Evolutionary conservation across 345 rosid species (phyloP), one percentile per base, ranked within the genome.

Genomic region (Nasturtium officinale): DNA sequence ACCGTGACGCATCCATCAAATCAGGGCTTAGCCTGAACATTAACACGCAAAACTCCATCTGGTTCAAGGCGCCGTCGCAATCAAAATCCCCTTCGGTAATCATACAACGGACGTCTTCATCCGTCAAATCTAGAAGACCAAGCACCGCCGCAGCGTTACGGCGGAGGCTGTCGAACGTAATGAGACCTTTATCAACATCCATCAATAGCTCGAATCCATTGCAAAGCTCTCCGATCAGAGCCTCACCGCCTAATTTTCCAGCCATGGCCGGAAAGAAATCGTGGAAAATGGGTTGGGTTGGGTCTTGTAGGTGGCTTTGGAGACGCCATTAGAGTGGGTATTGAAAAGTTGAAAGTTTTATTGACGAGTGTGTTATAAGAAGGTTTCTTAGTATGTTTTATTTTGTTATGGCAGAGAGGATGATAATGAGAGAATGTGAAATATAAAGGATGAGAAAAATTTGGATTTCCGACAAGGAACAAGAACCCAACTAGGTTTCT

Each of bases 31-130:
- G 81, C 79, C 97, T 79, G 53, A 91, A 87, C 96, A 91, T 91
- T 78, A 91, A 65, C 7, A 91, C 96, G 53, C 96, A 91, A 58
- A 91, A 91, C 88, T 91, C 96, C 97, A 87, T 89, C 86, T 89
- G 96, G 63, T 75, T 91, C 48, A 91, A 86, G 2, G 84, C 91
- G 0, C 93, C 96, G 66, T 89, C 96, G 1, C 93, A 82, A 46
- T 91, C 97, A 47, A 83, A 79, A 61, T 89, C 96, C 1, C 97
- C 91, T 81, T 91, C 87, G 28, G 54, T 76, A 48, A 93, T 53
- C 98, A 90, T 90, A 30, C 45, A 74, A 33, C 80, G 58, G 0
- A 90, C 79, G 21, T 93, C 98, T 45, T 85, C 93, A 66, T 90
- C 94, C 9, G 86, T 83, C 81, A 90, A 53, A 64, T 83, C 91